A percentile compares a stretch with the other conserved stretches of the same genome.
These are phyloP conservation scores for Syzygium aromaticum DNA, from an alignment of 345 rosid genomes.

Conservation along the genomic window DNA sequence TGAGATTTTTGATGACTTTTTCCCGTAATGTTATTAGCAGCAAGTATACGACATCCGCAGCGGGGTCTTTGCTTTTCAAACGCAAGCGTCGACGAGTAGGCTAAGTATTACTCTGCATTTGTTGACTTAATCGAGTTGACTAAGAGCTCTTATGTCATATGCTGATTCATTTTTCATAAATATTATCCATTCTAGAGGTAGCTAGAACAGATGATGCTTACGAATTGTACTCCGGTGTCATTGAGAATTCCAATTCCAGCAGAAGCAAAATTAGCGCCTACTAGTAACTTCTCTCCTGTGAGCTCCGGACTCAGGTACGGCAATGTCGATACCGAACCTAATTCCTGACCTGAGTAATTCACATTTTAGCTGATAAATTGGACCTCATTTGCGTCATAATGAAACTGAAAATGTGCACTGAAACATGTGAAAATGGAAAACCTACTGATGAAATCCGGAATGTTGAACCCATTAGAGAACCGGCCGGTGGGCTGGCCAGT, in stretches of 20 bases:
- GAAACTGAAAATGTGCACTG: neutral
- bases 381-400: neutral
- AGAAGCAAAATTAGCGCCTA: slow-evolving; percentile 90
- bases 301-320: slow-evolving; percentile 76
- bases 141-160: neutral
- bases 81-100: neutral
- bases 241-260: slow-evolving; percentile 90
- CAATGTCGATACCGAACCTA: slow-evolving; percentile 55
- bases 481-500: slow-evolving; percentile 67
- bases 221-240: slow-evolving; percentile 80
- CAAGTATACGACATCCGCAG: neutral
- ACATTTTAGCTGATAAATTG: neutral
- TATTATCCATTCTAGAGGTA: neutral
- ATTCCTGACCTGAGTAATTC: slow-evolving; percentile 38
- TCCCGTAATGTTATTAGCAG: no score
- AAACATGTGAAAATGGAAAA: neutral
- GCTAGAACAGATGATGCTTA: slow-evolving; percentile 13
- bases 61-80: neutral
- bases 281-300: slow-evolving; percentile 47
- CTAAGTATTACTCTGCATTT: neutral
- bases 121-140: neutral
- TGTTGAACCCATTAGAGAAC: slow-evolving; percentile 85
- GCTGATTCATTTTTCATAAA: neutral
- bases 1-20: no score
- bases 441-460: slow-evolving; percentile 72